Evolutionary conservation across 441 rosid genomes (phyloP).

Genomic region (Euphorbia celastroides): DNA sequence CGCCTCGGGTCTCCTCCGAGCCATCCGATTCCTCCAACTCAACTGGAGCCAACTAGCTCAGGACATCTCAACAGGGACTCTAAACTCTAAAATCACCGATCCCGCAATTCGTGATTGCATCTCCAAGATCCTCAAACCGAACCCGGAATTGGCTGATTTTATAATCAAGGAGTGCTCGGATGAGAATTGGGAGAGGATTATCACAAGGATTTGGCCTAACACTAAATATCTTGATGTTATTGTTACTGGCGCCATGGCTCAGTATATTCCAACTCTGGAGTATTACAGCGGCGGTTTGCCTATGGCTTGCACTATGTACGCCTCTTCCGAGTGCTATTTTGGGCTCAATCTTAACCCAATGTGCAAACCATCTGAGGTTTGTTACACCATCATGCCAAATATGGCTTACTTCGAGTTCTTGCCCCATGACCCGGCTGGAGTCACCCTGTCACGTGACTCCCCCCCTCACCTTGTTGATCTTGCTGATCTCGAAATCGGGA

Average conservation of each 20-base stretch:
- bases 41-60: too few species aligned
- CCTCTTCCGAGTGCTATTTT: conserved; percentile 71
- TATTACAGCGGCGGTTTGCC: conserved; percentile 59
- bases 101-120: conserved; percentile 60
- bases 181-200: conserved; percentile 85
- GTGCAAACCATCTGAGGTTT: conserved; percentile 51
- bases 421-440: too few species aligned
- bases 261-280: conserved; percentile 61
- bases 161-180: conserved; percentile 52
- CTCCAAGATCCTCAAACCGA: conserved; percentile 66
- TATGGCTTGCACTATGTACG: conserved; percentile 67
- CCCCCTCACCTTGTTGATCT: too few species aligned
- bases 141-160: conserved; percentile 74
- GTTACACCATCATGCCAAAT: conserved; percentile 60
- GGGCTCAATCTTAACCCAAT: conserved; percentile 60
- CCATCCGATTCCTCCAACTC: conserved; percentile 81
- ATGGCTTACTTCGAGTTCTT: conserved; percentile 76
- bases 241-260: conserved; percentile 75
- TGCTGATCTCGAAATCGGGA: conserved; percentile 69
- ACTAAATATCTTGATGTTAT: conserved; percentile 83
- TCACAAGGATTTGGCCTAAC: conserved; percentile 89
- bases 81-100: conserved; percentile 61
- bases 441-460: too few species aligned
- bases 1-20: conserved; percentile 95
- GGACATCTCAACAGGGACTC: conserved; percentile 54